Percentiles rank a stretch among this genome's conserved stretches.
Evolutionary conservation across 192 early-diverging fungal species (phyloP).

Genomic region (Cladochytrium replicatum): DNA sequence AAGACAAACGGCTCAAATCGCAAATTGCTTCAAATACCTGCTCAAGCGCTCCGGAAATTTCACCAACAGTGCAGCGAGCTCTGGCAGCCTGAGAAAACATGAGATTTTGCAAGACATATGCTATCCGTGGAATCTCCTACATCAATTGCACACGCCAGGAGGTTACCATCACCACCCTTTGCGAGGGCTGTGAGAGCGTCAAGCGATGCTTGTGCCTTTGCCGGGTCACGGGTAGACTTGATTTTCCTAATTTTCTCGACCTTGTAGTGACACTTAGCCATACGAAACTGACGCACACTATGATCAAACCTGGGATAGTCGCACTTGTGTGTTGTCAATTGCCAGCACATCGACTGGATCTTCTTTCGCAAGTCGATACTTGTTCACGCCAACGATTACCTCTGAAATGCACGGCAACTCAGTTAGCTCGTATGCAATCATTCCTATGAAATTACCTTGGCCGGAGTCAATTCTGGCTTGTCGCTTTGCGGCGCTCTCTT

Average conservation of each 20-base stretch:
- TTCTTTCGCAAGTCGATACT: constrained; percentile 52
- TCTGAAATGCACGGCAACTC: constrained; percentile 40
- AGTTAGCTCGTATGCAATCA: too few relatives aligned
- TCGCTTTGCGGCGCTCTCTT: constrained; percentile 77
- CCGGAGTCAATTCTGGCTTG: constrained; percentile 83
- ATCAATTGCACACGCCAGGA: constrained; percentile 62
- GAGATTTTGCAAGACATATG: too few relatives aligned
- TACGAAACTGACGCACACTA: too few relatives aligned
- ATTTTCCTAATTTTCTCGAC: constrained; percentile 51
- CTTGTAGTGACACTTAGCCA: constrained; percentile 22
- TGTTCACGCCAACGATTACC: constrained; percentile 84
- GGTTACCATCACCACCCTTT: constrained; percentile 54
- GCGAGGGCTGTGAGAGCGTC: constrained; percentile 59
- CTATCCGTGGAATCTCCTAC: constrained; percentile 25
- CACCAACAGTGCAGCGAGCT: constrained; percentile 73
- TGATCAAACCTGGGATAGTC: constrained; percentile 39
- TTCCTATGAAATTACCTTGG: constrained; percentile 37
- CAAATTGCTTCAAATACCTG: constrained; percentile 28
- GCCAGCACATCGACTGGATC: constrained; percentile 55
- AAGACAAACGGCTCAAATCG: too few relatives aligned
- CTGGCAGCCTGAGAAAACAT: constrained; percentile 69
- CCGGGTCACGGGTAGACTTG: constrained; percentile 43
- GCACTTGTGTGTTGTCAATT: constrained; percentile 73
- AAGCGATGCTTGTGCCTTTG: constrained; percentile 40
- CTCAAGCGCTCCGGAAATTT: constrained; percentile 74